Base-by-base conservation (phyloP, 2,329 filamentous ascomycete species). In the Ceratocystis variospora region DNA sequence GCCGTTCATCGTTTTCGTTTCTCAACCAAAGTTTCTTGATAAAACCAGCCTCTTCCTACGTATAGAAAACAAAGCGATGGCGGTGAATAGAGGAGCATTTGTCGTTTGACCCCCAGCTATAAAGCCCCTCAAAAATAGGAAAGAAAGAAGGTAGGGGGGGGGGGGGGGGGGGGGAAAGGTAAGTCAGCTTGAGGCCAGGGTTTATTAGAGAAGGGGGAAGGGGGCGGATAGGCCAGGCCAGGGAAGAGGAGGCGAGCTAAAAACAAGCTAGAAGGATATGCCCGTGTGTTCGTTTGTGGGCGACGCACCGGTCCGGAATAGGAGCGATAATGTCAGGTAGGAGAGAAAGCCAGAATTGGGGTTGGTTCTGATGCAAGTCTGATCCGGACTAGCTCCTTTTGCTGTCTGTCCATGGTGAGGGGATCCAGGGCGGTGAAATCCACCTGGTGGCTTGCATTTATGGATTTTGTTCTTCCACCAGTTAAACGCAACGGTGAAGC, bases 271-370 rank as follows among this genome's bases (percentile, higher is more conserved):
- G 55, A 59, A 59, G 55, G 55, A 19, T 8, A 19, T 33, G 55
- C 55, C 55, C 55, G 55, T 37, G 55, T 59, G 28, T 37, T 41
- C 5, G 28, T 19, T 37, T 31, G 55, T 59, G 12, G 33, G 28
- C 31, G 55, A 37, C 55, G 55, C 55, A 59, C 55, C 55, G 55
- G 55, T 25, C 55, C 55, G 25, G 55, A 59, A 33, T 59, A 59
- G 55, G 55, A 37, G 28, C 55, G 55, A 59, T 25, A 53, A 22
- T 53, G 48, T 22, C 48, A 22, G n/a, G n/a, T 12, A 25, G 15
- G 48, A 53, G 22, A 8, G 48, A 41, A 41, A 41, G 37, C 37
- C 37, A 41, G 37, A 41, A 15, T 15, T 41, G 37, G 37, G 37
- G 37, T 41, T 41, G 37, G 37, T 41, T 41, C 37, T 41, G 12